Base-by-base conservation (phyloP, 176 grass and related monocot species). In the Eragrostis nindensis region DNA sequence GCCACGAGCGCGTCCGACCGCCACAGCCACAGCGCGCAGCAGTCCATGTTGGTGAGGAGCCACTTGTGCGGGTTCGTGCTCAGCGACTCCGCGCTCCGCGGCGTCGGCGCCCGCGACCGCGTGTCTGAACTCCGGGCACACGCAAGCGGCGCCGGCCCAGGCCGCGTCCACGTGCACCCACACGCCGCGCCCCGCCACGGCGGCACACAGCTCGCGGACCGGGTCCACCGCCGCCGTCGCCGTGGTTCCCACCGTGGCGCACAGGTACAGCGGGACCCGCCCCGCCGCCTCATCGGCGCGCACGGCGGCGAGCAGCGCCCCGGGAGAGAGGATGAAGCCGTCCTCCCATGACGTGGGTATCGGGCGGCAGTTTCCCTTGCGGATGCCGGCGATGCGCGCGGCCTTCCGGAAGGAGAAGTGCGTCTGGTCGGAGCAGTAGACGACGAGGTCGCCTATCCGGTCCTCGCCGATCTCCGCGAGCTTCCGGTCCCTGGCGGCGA, bases 51-150 rank as follows among this genome's bases (percentile, higher is more conserved):
- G 32, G 32, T 4, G 4, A 36, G 32, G 39, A 93, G 84, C 88
- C 92, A 91, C 64, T 85, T 88, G 55, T 88, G 89, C 1, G 85
- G 81, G 72, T 88, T 91, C 55, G 83, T 82, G 78, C 89, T 91
- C 66, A 88, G 38, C 32, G 85, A 91, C 47, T 85, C 64, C n/a
- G n/a, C n/a, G n/a, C n/a, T n/a, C n/a, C 43, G 21, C 85, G 5
- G 49, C 63, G n/a, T 81, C 85, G 5, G 70, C 89, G 16, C 85
- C 76, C 0, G 32, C 73, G 9, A 88, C 26, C 40, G 15, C 55
- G 11, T 77, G 45, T 0, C 56, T 30, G 71, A 88, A 82, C 81
- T 91, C 89, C 39, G 89, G 85, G 76, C 89, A 91, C 26, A 91
- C 45, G 56, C 77, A 66, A 8, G 85, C 59, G 7, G 63, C 83